phyloP scores from a whole-genome alignment of 169 alveolate genomes.

The Cryptosporidium baileyi region DNA sequence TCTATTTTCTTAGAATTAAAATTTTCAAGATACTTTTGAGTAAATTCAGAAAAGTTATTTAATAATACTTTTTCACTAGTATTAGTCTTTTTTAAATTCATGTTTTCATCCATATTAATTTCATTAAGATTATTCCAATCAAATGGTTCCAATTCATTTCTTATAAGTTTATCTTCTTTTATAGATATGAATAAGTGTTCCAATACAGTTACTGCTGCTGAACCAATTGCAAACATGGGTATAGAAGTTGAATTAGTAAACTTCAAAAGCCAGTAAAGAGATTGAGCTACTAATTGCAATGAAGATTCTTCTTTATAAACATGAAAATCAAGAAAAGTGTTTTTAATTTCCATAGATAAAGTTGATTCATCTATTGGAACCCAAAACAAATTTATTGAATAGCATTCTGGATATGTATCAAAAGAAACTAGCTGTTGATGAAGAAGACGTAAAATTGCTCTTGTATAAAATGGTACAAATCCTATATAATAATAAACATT shows the following conservation, averaged over 20 bases:
- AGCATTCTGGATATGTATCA: conserved; percentile 41
- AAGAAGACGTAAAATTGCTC: conserved; percentile 4
- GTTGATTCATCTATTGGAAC: conserved; percentile 54
- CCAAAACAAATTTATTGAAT: conserved; percentile 43
- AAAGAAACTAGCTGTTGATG: conserved; percentile 18
- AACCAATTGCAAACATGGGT: conserved; percentile 48
- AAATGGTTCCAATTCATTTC: conserved; percentile 16
- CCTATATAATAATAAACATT: conserved; percentile 33
- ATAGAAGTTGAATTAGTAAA: conserved; percentile 23
- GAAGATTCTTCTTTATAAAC: conserved; percentile 64
- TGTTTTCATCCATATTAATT: not conserved
- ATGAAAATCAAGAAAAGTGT: conserved; percentile 47
- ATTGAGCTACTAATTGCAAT: conserved; percentile 35
- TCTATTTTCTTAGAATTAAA: not conserved
- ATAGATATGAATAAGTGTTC: not conserved
- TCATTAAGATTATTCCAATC: conserved; percentile 32
- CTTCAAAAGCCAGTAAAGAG: conserved; percentile 43
- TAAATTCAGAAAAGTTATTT: conserved; percentile 11
- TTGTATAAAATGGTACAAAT: conserved; percentile 59
- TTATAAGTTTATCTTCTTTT: not conserved
- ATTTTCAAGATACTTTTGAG: conserved; percentile 1
- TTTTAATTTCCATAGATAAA: conserved; percentile 44
- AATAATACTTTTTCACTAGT: not conserved
- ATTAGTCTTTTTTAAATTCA: not conserved
- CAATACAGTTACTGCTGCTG: conserved; percentile 45